A percentile compares a stretch with the other conserved stretches of the same genome.
Conservation (phyloP, 768 basidiomycete genomes). For the Pleurotus citrinopileatus region DNA sequence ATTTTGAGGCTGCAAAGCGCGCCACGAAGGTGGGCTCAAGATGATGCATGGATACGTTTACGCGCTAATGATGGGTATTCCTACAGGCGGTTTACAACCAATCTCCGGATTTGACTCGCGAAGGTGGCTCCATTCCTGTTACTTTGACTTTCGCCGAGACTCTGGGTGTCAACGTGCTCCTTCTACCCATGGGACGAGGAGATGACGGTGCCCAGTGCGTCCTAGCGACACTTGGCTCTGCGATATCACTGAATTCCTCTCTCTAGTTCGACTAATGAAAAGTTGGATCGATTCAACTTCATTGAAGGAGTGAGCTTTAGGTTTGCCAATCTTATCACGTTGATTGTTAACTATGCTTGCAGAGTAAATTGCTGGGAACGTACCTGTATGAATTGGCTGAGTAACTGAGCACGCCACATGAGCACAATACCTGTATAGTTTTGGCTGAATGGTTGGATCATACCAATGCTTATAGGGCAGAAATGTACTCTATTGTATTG, state of each 20-base stretch:
- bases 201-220: conserved; percentile 92
- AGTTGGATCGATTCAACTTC: conserved; percentile 87
- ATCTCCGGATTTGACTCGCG: conserved; percentile 81
- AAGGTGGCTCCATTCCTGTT: conserved; percentile 94
- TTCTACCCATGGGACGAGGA: conserved; percentile 91
- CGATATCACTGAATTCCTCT: neutral
- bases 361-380: conserved; percentile 76
- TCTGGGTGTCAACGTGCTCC: conserved; percentile 79
- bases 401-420: too few species aligned
- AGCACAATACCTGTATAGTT: too few species aligned
- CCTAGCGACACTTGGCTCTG: neutral
- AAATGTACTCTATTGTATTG: too few species aligned
- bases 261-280: conserved; percentile 87
- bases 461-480: too few species aligned
- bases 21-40: conserved; percentile 82
- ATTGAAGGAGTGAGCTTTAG: conserved; percentile 66
- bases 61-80: conserved; percentile 24
- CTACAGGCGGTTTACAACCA: conserved; percentile 59
- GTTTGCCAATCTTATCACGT: neutral
- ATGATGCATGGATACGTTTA: too few species aligned
- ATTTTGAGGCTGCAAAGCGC: conserved; percentile 82
- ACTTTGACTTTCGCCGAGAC: conserved; percentile 92
- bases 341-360: conserved; percentile 1
- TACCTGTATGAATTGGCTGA: conserved; percentile 74
- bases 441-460: too few species aligned